Base-by-base conservation (phyloP, 2,329 filamentous ascomycete species). In the Aspergillus aculeatus region DNA sequence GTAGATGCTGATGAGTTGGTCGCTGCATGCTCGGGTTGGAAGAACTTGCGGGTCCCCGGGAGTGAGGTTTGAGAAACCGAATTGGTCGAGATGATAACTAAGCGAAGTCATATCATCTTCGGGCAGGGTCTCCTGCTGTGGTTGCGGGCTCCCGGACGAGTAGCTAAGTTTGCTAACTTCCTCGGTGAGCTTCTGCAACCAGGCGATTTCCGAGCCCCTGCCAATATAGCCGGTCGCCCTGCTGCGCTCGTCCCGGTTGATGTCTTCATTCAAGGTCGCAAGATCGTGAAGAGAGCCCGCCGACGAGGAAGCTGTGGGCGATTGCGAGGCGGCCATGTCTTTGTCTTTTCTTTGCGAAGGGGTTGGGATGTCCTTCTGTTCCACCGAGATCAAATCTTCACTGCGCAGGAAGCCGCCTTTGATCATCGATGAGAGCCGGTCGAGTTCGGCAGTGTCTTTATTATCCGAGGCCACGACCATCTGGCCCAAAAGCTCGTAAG, bases 1-100 rank as follows among this genome's bases (percentile, higher is more conserved):
- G 48, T 76, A 79, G 21, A 69, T 68, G 47, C 73, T 67, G 54
- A 79, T 67, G 14, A 78, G 68, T 32, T 68, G 66, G 53, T 76
- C 71, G 6, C 77, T 77, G 35, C 71, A 62, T 2, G 49, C 38
- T 26, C 21, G 51, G 1, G 56, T 54, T 5, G 62, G 62, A 9
- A 56, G 23, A 4, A 44, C 14, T 31, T 29, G 9, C 24, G 44
- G 23, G 6, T 57, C 56, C 2, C 31, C 35, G 1, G 56, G 49
- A 5, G n/a, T 1, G 3, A 50, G 23, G 11, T 52, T 23, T 4
- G 35, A 24, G 6, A 57, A 47, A 11, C n/a, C 14, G 14, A 57
- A 44, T 6, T 52, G 31, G 24, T 57, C 56, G 11, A 57, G 31
- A n/a, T 57, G 56, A 19, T 57, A 57, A 16, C 56, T 57, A 24